phyloP scores from a whole-genome alignment of 306 rosid genomes.

The Lithocarpus polystachyus region DNA sequence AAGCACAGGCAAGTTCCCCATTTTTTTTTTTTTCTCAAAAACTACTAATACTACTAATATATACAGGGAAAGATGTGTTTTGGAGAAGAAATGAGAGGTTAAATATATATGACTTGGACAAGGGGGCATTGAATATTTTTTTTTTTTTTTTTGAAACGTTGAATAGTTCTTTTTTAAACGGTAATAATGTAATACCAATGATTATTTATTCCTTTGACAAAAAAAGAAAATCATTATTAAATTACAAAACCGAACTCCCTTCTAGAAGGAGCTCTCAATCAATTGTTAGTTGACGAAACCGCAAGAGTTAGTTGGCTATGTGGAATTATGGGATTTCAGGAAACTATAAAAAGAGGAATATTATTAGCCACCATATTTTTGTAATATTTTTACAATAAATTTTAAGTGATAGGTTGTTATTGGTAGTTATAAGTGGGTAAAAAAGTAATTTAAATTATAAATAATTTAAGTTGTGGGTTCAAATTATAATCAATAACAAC shows the following conservation, averaged over 20 bases:
- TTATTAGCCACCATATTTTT: no score
- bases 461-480: no score
- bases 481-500: no score
- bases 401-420: no score
- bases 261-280: constrained; percentile 27
- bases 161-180: background rate
- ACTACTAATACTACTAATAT: background rate
- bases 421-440: fast-evolving
- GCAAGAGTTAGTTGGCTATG: background rate
- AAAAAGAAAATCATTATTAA: no score
- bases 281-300: background rate
- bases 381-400: fast-evolving
- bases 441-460: no score
- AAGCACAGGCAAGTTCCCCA: constrained; percentile 1
- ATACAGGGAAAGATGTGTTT: background rate
- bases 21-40: background rate
- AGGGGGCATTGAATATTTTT: constrained; percentile 12
- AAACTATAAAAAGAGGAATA: no score
- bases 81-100: background rate
- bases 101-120: constrained; percentile 18
- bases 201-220: background rate
- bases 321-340: background rate
- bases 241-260: background rate
- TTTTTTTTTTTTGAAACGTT: no score
- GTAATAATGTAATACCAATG: background rate